Percentiles rank a stretch among this genome's conserved stretches.
Evolutionary conservation across 83 land plant genomes (phyloP).

Genomic region (Thuja plicata): DNA sequence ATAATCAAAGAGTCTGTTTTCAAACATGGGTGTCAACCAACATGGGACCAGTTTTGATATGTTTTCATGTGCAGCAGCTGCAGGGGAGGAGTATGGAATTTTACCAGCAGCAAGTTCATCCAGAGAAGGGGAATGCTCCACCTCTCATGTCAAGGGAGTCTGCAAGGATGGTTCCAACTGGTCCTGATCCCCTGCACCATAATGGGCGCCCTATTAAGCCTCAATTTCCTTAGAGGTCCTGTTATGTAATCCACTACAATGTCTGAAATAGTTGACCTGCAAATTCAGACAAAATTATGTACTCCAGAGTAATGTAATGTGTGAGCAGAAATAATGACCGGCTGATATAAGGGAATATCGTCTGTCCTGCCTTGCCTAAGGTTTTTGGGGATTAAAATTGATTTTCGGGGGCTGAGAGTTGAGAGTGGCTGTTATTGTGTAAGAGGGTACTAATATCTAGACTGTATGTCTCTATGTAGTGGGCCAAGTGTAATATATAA

Average conservation of each 20-base stretch:
- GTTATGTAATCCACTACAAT: not conserved
- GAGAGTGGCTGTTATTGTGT: not conserved
- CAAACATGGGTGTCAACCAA: not conserved
- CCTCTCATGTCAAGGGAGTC: not conserved
- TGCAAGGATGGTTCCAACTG: conserved; percentile 11
- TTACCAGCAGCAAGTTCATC: not conserved
- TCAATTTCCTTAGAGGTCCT: not conserved
- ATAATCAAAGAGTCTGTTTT: not conserved
- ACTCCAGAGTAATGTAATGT: not conserved
- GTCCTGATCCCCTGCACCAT: conserved; percentile 13
- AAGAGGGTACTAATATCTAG: not conserved
- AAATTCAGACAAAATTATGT: not conserved
- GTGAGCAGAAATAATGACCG: not conserved
- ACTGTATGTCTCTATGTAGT: not conserved
- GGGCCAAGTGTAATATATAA: not conserved
- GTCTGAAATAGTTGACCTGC: not conserved
- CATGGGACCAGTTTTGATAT: not conserved
- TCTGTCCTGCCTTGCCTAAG: conserved; percentile 2
- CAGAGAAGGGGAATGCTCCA: not conserved
- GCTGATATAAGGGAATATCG: not conserved
- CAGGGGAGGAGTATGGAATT: not conserved
- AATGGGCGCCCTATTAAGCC: conserved; percentile 5
- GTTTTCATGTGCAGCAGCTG: not conserved
- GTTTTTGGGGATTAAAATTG: not conserved
- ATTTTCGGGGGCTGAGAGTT: not conserved